Percentiles rank a stretch among this genome's conserved stretches.
Evolutionary conservation across 805 yeast species (phyloP).

Genomic region (Monosporozyma aerobia): DNA sequence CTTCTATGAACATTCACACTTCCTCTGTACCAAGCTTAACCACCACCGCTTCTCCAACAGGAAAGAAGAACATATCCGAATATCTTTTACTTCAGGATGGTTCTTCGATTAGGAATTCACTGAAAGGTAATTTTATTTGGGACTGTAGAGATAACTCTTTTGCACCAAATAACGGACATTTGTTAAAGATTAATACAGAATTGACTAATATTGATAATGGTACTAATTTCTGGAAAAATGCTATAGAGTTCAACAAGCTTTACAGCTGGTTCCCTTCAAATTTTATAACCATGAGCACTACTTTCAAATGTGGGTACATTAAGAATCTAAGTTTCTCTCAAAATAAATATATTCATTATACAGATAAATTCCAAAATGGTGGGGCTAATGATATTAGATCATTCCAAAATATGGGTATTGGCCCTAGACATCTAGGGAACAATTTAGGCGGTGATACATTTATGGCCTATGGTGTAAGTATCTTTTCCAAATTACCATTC

Average conservation of each 20-base stretch:
- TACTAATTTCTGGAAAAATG: constrained; percentile 17
- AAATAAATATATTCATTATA: constrained; percentile 39
- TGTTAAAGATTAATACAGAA: constrained; percentile 37
- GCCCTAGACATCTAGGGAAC: constrained; percentile 47
- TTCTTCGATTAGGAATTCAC: constrained; percentile 43
- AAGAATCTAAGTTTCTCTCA: constrained; percentile 27
- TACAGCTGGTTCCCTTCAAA: constrained; percentile 21
- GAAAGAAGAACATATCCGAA: constrained; percentile 43
- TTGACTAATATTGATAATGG: constrained; percentile 11
- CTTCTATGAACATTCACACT: constrained; percentile 26
- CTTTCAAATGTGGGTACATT: constrained; percentile 49
- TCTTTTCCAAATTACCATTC: constrained; percentile 55
- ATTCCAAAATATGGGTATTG: constrained; percentile 56
- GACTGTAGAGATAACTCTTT: constrained; percentile 37
- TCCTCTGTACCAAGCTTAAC: background rate
- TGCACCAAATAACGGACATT: constrained; percentile 40
- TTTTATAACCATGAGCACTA: constrained; percentile 38
- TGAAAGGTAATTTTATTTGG: constrained; percentile 32
- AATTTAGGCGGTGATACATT: constrained; percentile 61
- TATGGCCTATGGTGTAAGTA: constrained; percentile 45
- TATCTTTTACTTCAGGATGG: constrained; percentile 52
- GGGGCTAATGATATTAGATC: constrained; percentile 70
- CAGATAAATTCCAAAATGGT: constrained; percentile 79
- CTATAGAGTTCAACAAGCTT: constrained; percentile 25
- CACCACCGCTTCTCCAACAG: background rate